Percentiles rank a stretch among this genome's conserved stretches.
These are phyloP conservation scores for Neodidymelliopsis sp. DNA, from an alignment of 2,329 filamentous ascomycete genomes.

Conservation along the genomic window DNA sequence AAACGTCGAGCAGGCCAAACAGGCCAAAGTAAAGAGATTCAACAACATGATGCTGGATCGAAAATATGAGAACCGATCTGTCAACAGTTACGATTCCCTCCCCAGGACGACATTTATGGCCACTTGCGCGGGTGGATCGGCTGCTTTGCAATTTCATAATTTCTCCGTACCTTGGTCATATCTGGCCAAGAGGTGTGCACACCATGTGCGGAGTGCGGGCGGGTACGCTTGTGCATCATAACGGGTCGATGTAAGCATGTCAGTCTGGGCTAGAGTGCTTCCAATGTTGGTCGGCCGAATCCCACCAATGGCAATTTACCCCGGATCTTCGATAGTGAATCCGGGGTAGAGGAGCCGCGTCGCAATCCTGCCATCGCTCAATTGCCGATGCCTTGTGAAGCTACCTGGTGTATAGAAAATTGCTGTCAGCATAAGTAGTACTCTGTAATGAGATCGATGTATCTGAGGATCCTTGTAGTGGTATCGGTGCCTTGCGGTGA, in stretches of 20 bases:
- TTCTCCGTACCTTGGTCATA: slow-evolving; percentile 6
- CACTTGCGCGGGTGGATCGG: not conserved
- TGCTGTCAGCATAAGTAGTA: too few relatives aligned
- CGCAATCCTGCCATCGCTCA: not conserved
- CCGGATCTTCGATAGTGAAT: slow-evolving; percentile 1
- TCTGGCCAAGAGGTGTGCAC: not conserved
- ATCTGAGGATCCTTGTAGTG: too few relatives aligned
- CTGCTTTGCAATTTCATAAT: slow-evolving; percentile 2
- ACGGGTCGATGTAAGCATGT: not conserved
- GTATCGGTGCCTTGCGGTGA: too few relatives aligned
- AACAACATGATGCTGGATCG: slow-evolving; percentile 8
- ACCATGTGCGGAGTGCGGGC: not conserved
- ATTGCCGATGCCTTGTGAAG: not conserved
- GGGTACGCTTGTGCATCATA: not conserved
- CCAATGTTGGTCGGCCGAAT: not conserved
- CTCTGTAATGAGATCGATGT: too few relatives aligned
- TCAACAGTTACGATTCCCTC: not conserved
- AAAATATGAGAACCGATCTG: not conserved
- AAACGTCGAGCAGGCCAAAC: not conserved
- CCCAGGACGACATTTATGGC: not conserved
- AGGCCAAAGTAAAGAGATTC: not conserved
- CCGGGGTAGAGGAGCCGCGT: slow-evolving; percentile 10
- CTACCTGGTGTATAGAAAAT: too few relatives aligned
- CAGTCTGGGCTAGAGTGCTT: not conserved
- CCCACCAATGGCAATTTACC: slow-evolving; percentile 14